Base-by-base conservation (phyloP, 805 yeast species). In the Metschnikowia henanensis region DNA sequence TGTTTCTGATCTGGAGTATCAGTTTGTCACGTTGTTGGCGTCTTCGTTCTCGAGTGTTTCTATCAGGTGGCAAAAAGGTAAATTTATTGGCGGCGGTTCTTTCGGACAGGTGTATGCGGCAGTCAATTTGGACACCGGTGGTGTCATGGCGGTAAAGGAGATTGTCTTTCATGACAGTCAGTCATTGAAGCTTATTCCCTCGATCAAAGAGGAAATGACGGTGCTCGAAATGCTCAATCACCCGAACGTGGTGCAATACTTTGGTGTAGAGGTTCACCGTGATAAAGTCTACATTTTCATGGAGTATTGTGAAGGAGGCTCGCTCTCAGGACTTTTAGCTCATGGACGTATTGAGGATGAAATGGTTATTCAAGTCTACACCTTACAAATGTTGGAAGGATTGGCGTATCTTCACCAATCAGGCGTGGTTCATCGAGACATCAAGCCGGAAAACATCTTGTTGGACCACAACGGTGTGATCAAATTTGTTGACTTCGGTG, bases 221-320 rank as follows among this genome's bases (percentile, higher is more conserved):
- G 97, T 92, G 2, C 68, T 94, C 55, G 98, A 94, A 66, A 87
- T 90, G 85, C 72, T 94, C 47, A 86, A 90, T 49, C 99, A 94
- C 66, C 98, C 98, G 8, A 94, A 94, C 59, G 86, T 94, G 54
- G 98, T 94, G 5, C 97, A 91, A 61, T 94, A 92, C 61, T 91
- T 81, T 59, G 99, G 99, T 39, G 97, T 94, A 29, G 98, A 94
- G 63, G 97, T 94, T 5, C 98, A 94, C 64, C 77, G 97, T 41
- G 98, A 94, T 63, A 81, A 87, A 51, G 97, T 94, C 15, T 91
- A 89, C 62, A 84, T 94, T 25, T 94, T 94, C 62, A 94, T 94
- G 99, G 99, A 94, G 65, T 91, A 79, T 66, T 94, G 99, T 70
- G 95, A 91, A 55, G 91, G 97, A 30, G 98, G 98, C 1, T 91